These are phyloP conservation scores for Rhypophila decipiens DNA, from an alignment of 495 filamentous ascomycete species.

Conservation along the genomic window DNA sequence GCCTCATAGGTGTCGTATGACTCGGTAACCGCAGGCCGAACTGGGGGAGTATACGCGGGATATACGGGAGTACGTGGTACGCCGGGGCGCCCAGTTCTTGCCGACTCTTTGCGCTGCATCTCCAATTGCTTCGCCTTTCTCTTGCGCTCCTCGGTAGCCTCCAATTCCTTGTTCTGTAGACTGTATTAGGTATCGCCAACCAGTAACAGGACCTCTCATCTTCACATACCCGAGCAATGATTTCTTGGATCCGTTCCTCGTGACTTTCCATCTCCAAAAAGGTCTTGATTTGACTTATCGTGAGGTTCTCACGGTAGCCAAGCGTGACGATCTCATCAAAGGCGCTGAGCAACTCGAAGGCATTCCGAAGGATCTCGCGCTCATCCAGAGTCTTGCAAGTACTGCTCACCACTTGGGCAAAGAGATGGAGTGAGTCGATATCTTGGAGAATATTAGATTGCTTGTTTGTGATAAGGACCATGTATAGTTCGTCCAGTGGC, in stretches of 20 bases:
- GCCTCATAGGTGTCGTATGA: slow-evolving; percentile 91
- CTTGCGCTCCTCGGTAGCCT: slow-evolving; percentile 96
- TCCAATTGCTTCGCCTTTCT: slow-evolving; percentile 96
- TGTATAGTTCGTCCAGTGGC: slow-evolving; percentile 96
- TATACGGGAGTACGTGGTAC: slow-evolving; percentile 70
- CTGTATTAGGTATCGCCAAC: slow-evolving; percentile 19
- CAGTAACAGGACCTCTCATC: not conserved
- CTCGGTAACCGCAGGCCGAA: slow-evolving; percentile 63
- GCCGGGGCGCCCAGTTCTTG: slow-evolving; percentile 45
- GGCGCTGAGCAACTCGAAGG: slow-evolving; percentile 89
- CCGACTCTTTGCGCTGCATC: slow-evolving; percentile 92
- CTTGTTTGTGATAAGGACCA: slow-evolving; percentile 98
- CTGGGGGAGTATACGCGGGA: slow-evolving; percentile 81
- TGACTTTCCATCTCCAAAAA: slow-evolving; percentile 99
- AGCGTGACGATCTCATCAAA: slow-evolving; percentile 95
- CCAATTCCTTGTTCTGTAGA: slow-evolving; percentile 91
- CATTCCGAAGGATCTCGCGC: slow-evolving; percentile 86
- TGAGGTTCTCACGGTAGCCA: slow-evolving; percentile 93
- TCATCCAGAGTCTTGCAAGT: slow-evolving; percentile 96
- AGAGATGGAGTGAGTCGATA: slow-evolving; percentile 94
- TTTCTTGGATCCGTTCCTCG: slow-evolving; percentile 96
- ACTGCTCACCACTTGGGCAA: slow-evolving; percentile 91
- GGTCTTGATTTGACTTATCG: slow-evolving; percentile 92
- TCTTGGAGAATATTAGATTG: slow-evolving; percentile 99
- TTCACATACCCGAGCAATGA: slow-evolving; percentile 73